Evolutionary conservation across 1,284 basidiomycete species (phyloP).

Genomic region (Heterobasidion annosum): DNA sequence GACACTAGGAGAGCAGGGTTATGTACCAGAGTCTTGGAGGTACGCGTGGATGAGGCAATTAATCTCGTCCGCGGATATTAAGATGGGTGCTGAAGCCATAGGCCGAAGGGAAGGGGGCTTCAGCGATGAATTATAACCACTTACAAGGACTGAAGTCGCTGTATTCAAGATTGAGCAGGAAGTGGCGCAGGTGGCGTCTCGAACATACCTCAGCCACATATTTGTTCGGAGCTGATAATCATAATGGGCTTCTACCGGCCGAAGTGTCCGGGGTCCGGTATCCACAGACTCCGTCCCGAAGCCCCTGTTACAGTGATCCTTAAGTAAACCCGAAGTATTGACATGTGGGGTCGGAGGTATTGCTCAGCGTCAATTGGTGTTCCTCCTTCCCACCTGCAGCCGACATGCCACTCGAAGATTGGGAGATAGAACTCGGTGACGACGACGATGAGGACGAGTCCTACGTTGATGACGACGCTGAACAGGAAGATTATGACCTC

Average conservation of each 20-base stretch:
- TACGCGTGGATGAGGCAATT: conserved; percentile 81
- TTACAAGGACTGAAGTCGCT: too few relatives aligned
- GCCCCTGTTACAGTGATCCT: too few relatives aligned
- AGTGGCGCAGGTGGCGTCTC: neutral
- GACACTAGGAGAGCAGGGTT: neutral
- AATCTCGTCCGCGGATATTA: conserved; percentile 74
- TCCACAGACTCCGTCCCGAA: too few relatives aligned
- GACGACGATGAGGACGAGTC: conserved; percentile 10
- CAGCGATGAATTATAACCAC: neutral
- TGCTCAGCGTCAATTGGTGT: neutral
- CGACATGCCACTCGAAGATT: neutral
- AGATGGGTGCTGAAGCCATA: conserved; percentile 35
- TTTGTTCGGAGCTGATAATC: neutral
- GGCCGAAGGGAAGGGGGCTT: neutral
- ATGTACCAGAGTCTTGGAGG: conserved; percentile 67
- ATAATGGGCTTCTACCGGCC: neutral
- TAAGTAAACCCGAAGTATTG: too few relatives aligned
- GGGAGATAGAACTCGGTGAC: conserved; percentile 16
- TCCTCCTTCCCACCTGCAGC: neutral
- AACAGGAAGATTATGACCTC: conserved; percentile 13
- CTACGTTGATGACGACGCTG: conserved; percentile 15
- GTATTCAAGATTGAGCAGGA: neutral
- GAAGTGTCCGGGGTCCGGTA: neutral
- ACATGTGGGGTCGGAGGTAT: neutral
- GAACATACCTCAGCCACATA: neutral